Base-by-base conservation (phyloP, 768 basidiomycete genomes). In the Collybia sordida region DNA sequence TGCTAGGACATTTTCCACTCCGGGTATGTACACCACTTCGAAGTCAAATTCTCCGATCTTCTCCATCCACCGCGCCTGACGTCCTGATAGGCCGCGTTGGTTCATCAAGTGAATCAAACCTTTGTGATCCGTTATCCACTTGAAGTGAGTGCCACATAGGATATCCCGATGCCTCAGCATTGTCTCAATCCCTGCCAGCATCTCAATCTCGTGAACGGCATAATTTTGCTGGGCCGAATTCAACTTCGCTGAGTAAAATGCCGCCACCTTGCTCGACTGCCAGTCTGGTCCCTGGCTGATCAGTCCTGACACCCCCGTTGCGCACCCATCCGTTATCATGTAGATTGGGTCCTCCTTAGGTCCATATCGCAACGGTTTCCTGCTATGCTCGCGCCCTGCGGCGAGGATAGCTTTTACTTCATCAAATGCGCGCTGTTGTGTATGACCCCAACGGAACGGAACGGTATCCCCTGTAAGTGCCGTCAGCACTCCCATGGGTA, bases 151-250 rank as follows among this genome's bases (percentile, higher is more conserved):
- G 0, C 66, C 66, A 3, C 59, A 57, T 12, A 67, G 39, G 4
- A 62, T 49, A 18, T 63, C 53, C 0, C 41, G 22, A n/a, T 62
- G 58, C 0, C 48, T 41, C 25, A 62, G 15, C 49, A 71, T 51
- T 0, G 62, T 50, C 34, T 69, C 64, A 0, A 72, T 56, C 0
- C 62, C 60, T 7, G 61, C 61, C 0, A 68, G 43, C 48, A 67
- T 54, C 34, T 70, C 66, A 11, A 63, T 57, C 51, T 71, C 42
- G 25, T 55, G 70, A 0, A 63, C 59, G 0, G 65, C 62, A 36
- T 72, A 72, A 45, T 71, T 69, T 47, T 2, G 41, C 38, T 50
- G 50, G 1, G 66, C 63, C 40, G 39, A 57, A 44, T 52, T 61
- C 42, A 57, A 55, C 21, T 54, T 60, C 27, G 27, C 36, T 6